These are phyloP conservation scores for Urochloa ruziziensis DNA, from an alignment of 176 grass and related monocot genomes.

Conservation along the genomic window DNA sequence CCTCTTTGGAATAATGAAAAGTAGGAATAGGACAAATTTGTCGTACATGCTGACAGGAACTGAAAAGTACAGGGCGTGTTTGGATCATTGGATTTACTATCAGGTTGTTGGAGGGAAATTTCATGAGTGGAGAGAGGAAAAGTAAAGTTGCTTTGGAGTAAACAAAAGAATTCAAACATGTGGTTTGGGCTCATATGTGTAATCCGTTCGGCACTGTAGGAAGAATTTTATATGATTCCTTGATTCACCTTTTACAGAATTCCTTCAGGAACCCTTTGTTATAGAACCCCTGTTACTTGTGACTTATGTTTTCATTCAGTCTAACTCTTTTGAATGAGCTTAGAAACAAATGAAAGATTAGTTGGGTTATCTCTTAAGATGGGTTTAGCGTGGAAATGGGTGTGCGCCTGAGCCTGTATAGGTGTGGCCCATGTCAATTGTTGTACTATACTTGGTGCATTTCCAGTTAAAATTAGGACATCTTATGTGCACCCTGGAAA, in stretches of 20 bases:
- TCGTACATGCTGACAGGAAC: background rate
- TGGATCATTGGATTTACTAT: background rate
- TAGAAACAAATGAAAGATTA: background rate
- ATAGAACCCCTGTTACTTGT: background rate
- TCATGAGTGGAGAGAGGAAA: background rate
- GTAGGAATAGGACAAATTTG: background rate
- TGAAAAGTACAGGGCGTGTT: background rate
- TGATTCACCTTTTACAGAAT: background rate
- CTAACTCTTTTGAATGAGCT: background rate
- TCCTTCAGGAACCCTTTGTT: background rate
- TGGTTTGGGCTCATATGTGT: background rate
- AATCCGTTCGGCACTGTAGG: background rate
- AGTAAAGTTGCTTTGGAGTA: background rate
- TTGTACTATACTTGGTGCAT: conserved; percentile 18
- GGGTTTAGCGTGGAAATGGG: background rate
- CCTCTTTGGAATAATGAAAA: background rate
- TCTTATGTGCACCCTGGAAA: conserved; percentile 11
- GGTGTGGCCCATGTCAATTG: background rate
- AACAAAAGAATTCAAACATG: background rate
- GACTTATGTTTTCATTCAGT: background rate
- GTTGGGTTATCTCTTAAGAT: background rate
- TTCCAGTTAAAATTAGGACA: background rate
- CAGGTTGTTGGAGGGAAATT: background rate
- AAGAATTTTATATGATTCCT: background rate
- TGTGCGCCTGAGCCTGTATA: background rate